phyloP scores from a whole-genome alignment of 768 basidiomycete genomes.

The Hirschioporus abietinus region DNA sequence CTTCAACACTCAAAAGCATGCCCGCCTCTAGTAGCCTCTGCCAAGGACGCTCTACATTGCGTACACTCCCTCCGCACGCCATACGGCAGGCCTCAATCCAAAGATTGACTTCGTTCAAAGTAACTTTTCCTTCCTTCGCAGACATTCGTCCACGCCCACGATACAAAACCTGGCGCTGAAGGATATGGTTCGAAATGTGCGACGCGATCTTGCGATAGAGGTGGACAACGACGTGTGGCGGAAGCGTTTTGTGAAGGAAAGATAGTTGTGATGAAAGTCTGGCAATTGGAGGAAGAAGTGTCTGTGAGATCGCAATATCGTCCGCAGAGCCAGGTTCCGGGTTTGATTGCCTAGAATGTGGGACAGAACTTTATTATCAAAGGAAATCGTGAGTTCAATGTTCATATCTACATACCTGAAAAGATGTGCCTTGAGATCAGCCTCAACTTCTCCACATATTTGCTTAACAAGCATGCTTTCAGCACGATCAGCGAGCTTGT shows the following conservation, averaged over 20 bases:
- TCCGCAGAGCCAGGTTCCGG: slow-evolving; percentile 21
- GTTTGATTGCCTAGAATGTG: slow-evolving; percentile 27
- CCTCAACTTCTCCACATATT: slow-evolving; percentile 77
- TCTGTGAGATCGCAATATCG: slow-evolving; percentile 55
- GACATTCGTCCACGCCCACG: slow-evolving; percentile 61
- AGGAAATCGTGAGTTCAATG: slow-evolving; percentile 1
- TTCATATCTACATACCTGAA: slow-evolving; percentile 25
- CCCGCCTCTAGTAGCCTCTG: slow-evolving; percentile 63
- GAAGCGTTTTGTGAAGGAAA: slow-evolving; percentile 60
- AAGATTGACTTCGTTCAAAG: slow-evolving; percentile 69
- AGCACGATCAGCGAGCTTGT: slow-evolving; percentile 54
- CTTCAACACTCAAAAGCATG: slow-evolving; percentile 58
- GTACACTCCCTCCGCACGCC: slow-evolving; percentile 43
- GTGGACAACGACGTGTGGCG: slow-evolving; percentile 46
- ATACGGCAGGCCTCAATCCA: slow-evolving; percentile 78
- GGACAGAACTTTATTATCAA: slow-evolving; percentile 18
- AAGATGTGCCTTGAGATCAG: slow-evolving; percentile 68
- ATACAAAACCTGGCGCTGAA: slow-evolving; percentile 78
- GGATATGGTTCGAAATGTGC: slow-evolving; percentile 68
- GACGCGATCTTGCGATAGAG: slow-evolving; percentile 74
- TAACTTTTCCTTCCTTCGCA: slow-evolving; percentile 50
- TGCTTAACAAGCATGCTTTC: slow-evolving; percentile 87
- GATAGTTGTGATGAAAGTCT: slow-evolving; percentile 75
- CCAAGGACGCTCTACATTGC: slow-evolving; percentile 72
- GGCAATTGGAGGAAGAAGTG: slow-evolving; percentile 70